Evolutionary conservation across 352 stramenopile species (phyloP).

Genomic region (Globisporangium lucens): DNA sequence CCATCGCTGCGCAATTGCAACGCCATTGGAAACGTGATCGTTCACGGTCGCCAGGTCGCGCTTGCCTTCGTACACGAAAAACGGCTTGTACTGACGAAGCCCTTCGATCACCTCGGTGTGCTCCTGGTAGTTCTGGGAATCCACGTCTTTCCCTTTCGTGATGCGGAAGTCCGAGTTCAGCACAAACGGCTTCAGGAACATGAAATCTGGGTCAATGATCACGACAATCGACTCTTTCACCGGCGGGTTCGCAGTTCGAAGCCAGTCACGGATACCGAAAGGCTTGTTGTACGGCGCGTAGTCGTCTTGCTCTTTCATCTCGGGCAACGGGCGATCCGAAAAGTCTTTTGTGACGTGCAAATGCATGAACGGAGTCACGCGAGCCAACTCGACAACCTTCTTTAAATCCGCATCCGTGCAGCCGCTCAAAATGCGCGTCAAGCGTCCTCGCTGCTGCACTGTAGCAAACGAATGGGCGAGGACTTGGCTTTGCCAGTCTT

Average conservation of each 20-base stretch:
- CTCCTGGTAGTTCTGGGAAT: constrained; percentile 58
- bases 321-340: constrained; percentile 25
- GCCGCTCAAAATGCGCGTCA: constrained; percentile 71
- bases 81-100: constrained; percentile 75
- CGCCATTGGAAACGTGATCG: constrained; percentile 36
- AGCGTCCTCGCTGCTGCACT: constrained; percentile 48
- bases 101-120: constrained; percentile 67
- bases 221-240: constrained; percentile 56
- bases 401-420: constrained; percentile 47
- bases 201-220: constrained; percentile 66
- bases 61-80: constrained; percentile 72
- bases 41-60: constrained; percentile 31
- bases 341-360: constrained; percentile 62
- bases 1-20: constrained; percentile 61
- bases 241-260: constrained; percentile 56
- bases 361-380: constrained; percentile 35
- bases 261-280: constrained; percentile 72
- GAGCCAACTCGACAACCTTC: constrained; percentile 32
- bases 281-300: constrained; percentile 68
- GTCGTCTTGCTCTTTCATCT: constrained; percentile 27
- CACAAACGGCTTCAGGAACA: constrained; percentile 63
- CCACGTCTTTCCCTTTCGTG: constrained; percentile 40
- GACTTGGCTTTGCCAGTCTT: constrained; percentile 77
- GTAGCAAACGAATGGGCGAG: constrained; percentile 60
- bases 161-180: constrained; percentile 62